Base-by-base conservation (phyloP, 345 rosid species). In the Gossypium australe region DNA sequence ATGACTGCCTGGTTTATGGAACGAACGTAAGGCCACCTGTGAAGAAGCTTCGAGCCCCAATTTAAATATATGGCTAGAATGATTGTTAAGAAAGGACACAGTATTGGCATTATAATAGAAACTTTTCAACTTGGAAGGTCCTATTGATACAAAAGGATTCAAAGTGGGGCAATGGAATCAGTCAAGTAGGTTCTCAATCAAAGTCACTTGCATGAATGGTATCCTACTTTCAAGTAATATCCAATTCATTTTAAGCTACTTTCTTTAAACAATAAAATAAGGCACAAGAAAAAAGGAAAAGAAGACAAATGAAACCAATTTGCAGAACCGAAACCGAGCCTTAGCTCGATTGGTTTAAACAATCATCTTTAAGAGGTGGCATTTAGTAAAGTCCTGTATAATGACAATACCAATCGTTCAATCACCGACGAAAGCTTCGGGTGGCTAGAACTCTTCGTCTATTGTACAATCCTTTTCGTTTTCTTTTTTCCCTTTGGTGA, bases 241-340 rank as follows among this genome's bases (percentile, higher is more conserved):
- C 38, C 7, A 5, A 34, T 34, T 34, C 41, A 34, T 34, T 5
- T 70, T 60, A 22, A 60, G 24, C 45, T 45, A 45, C 76, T 60
- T 47, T 73, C 51, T 59, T n/a, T 18, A 44, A 60, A 22, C 38
- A 41, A 25, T 16, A 45, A 45, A 48, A 74, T 12, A 27, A 2
- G 69, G 63, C 64, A 74, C 56, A 24, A 44, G 62, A 22, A 20
- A 18, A 55, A 71, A 43, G 66, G 65, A 47, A 60, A 73, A 73
- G 14, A 57, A 11, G 45, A 72, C 27, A 20, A 34, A 72, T 22
- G 20, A 60, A 60, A 34, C 41, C 7, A 34, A 34, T 34, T 4
- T 5, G 41, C 41, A 34, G 7, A 34, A 34, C 7, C 41, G 41
- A 34, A 34, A 34, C 41, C 1, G 41, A 34, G 7, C 7, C 52